Base-by-base conservation (phyloP, 352 stramenopile species). In the Phytophthora pisi region DNA sequence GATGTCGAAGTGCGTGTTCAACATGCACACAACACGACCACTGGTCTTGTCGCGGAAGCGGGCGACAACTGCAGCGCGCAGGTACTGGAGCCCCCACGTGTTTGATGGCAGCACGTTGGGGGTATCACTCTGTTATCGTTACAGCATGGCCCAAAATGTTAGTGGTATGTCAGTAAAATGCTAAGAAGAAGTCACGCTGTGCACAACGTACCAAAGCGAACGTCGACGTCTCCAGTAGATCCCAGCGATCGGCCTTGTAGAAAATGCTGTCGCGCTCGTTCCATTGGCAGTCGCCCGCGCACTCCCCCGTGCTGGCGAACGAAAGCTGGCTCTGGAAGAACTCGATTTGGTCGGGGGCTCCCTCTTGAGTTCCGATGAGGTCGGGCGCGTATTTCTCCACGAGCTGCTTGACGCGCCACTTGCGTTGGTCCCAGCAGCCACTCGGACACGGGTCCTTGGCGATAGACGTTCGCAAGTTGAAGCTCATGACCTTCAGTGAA, bases 1-100 rank as follows among this genome's bases (percentile, higher is more conserved):
- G 26, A 91, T 89, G 59, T 93, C 84, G 52, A 79, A 93, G 66
- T 91, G 84, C 16, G 84, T 93, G 70, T 93, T 93, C 53, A 93
- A 72, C 67, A 93, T 87, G 65, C 84, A 93, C 23, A 90, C 64
- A 0, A 65, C 74, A 50, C 67, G 51, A 3, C 50, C 30, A 4
- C 51, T 73, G 5, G 26, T 36, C n/a, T 70, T 77, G 40, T 84
- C 66, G 9, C 58, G 68, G 45, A 93, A 90, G 40, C 84, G 82
- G 11, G 72, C 82, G 8, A 91, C 62, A 34, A 90, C 79, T 9
- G 72, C 81, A 1, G 79, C 70, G 23, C 84, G 81, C 10, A 90
- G 47, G 43, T 91, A 93, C 67, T 90, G 64, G 34, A 91, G 68
- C 30, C 73, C 67, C 84, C 84, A 93, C 16, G 77, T 80, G 61